Conservation (phyloP, 202 grass and related monocot species). For the Setaria italica region DNA sequence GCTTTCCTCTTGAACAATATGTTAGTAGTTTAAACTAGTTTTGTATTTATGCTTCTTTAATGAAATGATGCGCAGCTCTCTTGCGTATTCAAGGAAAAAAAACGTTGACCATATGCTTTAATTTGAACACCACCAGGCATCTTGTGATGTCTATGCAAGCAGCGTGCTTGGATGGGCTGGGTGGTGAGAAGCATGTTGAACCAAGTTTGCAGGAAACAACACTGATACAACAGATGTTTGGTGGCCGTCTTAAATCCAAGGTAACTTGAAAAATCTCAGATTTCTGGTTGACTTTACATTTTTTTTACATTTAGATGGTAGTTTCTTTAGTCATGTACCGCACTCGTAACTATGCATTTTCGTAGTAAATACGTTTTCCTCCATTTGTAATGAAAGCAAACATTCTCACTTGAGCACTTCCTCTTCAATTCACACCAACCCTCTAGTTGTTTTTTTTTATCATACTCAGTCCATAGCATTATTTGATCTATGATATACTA, state of each 20-base stretch:
- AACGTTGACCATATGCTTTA: conserved; percentile 12
- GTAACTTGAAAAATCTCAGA: conserved; percentile 51
- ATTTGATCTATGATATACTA: conserved; percentile 34
- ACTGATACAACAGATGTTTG: conserved; percentile 97
- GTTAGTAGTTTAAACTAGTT: not conserved
- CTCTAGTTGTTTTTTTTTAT: not conserved
- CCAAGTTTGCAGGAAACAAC: conserved; percentile 92
- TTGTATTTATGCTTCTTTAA: not conserved
- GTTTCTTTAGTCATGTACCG: conserved; percentile 12
- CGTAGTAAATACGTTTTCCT: conserved; percentile 7
- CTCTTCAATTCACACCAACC: conserved; percentile 11
- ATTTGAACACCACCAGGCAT: conserved; percentile 73
- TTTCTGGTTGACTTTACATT: not conserved
- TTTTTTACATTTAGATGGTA: conserved; percentile 27
- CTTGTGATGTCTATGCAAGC: conserved; percentile 99
- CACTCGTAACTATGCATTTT: conserved; percentile 28
- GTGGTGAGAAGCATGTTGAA: conserved; percentile 91
- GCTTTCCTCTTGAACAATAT: conserved; percentile 23
- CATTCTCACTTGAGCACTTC: conserved; percentile 7
- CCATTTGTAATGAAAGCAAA: conserved; percentile 36
- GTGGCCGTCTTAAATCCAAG: conserved; percentile 97
- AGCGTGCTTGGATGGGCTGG: conserved; percentile 81
- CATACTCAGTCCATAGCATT: not conserved
- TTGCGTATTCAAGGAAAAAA: not conserved
- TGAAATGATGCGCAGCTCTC: not conserved